Evolutionary conservation across 495 filamentous ascomycete species (phyloP).

Genomic region (Podospora pseudocomata): DNA sequence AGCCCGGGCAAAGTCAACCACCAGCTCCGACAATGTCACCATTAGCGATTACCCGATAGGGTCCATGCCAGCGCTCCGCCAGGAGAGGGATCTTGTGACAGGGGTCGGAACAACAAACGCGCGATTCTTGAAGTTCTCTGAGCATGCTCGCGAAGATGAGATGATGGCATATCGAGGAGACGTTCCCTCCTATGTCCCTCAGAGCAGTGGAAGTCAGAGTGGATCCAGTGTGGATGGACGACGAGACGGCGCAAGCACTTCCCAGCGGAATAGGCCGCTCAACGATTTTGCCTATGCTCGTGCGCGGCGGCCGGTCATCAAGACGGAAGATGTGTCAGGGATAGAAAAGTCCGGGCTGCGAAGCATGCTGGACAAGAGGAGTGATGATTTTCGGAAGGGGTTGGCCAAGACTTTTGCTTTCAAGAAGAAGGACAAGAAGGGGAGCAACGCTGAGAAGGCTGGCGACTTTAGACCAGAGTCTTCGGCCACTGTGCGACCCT

Average conservation of each 20-base stretch:
- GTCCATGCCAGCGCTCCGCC: conserved; percentile 25
- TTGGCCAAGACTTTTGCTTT: conserved; percentile 47
- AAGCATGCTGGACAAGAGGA: conserved; percentile 51
- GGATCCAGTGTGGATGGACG: conserved; percentile 36
- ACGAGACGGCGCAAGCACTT: conserved; percentile 24
- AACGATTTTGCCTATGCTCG: conserved; percentile 44
- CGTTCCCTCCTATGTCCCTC: conserved; percentile 26
- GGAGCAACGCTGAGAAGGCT: conserved; percentile 15
- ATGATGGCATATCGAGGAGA: conserved; percentile 27
- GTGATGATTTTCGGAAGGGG: conserved; percentile 48
- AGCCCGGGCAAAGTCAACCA: conserved; percentile 32
- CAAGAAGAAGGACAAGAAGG: conserved; percentile 45
- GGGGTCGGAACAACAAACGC: conserved; percentile 41
- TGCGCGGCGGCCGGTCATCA: conserved; percentile 41
- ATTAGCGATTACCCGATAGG: conserved; percentile 32
- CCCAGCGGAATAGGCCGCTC: conserved; percentile 29
- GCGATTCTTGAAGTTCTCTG: conserved; percentile 43
- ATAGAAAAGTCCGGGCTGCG: conserved; percentile 52
- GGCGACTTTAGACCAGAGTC: conserved; percentile 34
- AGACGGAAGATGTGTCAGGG: conserved; percentile 46
- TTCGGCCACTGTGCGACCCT: conserved; percentile 35
- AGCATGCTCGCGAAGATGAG: conserved; percentile 33
- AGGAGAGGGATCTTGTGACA: conserved; percentile 26
- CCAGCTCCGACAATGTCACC: conserved; percentile 41
- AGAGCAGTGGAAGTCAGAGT: conserved; percentile 40